Base-by-base conservation (phyloP, 1,284 basidiomycete species). In the Malassezia sympodialis region DNA sequence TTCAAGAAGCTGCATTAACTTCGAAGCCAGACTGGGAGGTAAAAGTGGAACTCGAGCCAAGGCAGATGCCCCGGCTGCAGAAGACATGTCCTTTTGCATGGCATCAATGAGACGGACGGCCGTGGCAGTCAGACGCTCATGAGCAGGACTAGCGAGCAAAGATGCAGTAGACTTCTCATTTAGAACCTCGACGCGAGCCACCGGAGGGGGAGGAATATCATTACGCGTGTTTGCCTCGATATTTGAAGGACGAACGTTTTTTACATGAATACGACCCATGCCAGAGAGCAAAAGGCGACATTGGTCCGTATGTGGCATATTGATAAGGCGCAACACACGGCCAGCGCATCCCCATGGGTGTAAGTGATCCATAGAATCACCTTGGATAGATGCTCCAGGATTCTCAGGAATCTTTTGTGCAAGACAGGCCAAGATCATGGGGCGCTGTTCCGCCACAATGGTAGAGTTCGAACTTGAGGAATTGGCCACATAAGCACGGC, bases 261-360 rank as follows among this genome's bases (percentile, higher is more conserved):
- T 23, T 40, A 73, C 56, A 46, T 67, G 62, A 10, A 72, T 59
- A 23, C 72, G 66, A 15, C 58, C 55, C 32, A 74, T 47, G 37
- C 72, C 72, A 0, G 68, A 72, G 27, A 74, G 58, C 37, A 67
- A 53, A 11, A 74, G 58, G 10, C 69, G 69, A 49, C 69, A 72
- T 15, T 65, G 68, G 49, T 73, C 65, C 7, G 54, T 64, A 43
- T 66, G 56, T 6, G 69, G 71, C 46, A 67, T 66, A 51, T 69
- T 66, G 10, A 66, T 63, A 10, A 74, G 57, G 40, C 70, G 67
- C 47, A 74, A 48, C 19, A 74, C 66, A 12, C 69, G 63, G 19
- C 65, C 70, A 3, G 66, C 69, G 39, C 65, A 69, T 10, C 67
- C 69, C 68, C 69, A 74, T 23, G 64, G 60, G 51, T 59, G 61